Conservation (phyloP, 148 eudicot genomes). For the Drosera capensis region DNA sequence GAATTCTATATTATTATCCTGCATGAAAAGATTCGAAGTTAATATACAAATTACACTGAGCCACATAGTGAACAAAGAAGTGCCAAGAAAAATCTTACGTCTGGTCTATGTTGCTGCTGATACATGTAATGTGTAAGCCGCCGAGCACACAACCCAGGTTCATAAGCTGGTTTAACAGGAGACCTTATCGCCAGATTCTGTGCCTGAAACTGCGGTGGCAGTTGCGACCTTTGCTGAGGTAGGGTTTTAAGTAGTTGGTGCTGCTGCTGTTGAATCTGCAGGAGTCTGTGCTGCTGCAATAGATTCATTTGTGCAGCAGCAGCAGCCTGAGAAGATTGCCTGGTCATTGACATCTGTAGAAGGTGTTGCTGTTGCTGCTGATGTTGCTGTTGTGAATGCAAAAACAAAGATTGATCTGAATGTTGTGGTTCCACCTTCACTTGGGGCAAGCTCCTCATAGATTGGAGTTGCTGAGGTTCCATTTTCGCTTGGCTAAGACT, state of each 20-base stretch:
- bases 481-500: conserved; percentile 58
- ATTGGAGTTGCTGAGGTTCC: conserved; percentile 58
- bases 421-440: conserved; percentile 77
- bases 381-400: conserved; percentile 76
- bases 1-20: conserved; percentile 90
- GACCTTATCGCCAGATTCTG: conserved; percentile 68
- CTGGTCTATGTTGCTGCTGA: too few relatives aligned
- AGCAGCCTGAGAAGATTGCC: conserved; percentile 65
- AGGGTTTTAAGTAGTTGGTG: conserved; percentile 57
- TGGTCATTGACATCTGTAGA: conserved; percentile 54
- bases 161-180: conserved; percentile 64
- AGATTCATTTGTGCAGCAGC: conserved; percentile 60
- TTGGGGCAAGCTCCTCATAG: conserved; percentile 37
- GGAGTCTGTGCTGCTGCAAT: conserved; percentile 55
- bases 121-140: conserved; percentile 90
- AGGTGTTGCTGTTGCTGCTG: too few relatives aligned
- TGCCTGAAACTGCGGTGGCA: conserved; percentile 46
- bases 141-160: conserved; percentile 89
- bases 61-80: too few relatives aligned
- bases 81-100: too few relatives aligned
- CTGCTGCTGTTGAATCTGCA: conserved; percentile 51
- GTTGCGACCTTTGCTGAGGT: conserved; percentile 59
- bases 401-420: conserved; percentile 55
- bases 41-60: too few relatives aligned
- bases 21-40: conserved; percentile 6